Conservation (phyloP, 2,329 filamentous ascomycete species). For the Alternaria gansuensis region DNA sequence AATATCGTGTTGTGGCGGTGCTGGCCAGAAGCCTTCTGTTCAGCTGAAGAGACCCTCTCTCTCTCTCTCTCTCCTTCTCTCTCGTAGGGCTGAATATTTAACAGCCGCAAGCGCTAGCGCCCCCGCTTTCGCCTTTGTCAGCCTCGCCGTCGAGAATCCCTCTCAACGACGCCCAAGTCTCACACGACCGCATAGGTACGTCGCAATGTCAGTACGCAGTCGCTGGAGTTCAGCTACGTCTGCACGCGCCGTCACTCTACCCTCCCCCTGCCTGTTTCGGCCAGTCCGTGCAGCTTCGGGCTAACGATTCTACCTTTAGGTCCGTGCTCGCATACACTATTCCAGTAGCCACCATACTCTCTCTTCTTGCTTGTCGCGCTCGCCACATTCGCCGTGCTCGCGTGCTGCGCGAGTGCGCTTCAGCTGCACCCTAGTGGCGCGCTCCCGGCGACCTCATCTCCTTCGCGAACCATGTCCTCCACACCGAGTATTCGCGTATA, state of each 20-base stretch:
- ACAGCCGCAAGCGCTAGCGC: constrained; percentile 23
- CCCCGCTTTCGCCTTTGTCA: constrained; percentile 27
- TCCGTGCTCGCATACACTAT: constrained; percentile 32
- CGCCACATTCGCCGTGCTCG: constrained; percentile 42
- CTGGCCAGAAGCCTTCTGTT: constrained; percentile 29
- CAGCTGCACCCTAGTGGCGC: constrained; percentile 50
- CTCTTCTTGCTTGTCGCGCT: constrained; percentile 30
- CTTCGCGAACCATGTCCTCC: constrained; percentile 45
- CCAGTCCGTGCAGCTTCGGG: constrained; percentile 21
- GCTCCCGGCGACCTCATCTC: constrained; percentile 33
- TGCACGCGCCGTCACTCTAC: constrained; percentile 9
- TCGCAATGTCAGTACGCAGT: constrained; percentile 20
- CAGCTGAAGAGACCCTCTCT: constrained; percentile 19
- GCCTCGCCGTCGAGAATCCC: constrained; percentile 27
- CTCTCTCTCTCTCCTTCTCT: not conserved
- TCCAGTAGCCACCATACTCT: constrained; percentile 27
- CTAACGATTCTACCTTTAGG: constrained; percentile 24
- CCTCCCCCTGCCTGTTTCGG: constrained; percentile 40
- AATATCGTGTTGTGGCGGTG: constrained; percentile 32
- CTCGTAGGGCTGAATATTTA: constrained; percentile 11
- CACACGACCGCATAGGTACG: constrained; percentile 21
- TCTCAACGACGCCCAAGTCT: constrained; percentile 23
- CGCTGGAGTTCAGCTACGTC: constrained; percentile 15
- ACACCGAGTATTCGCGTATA: constrained; percentile 56
- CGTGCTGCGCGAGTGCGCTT: constrained; percentile 40